Conservation (phyloP, 305 asterid genomes). For the Solanum hybrid region DNA sequence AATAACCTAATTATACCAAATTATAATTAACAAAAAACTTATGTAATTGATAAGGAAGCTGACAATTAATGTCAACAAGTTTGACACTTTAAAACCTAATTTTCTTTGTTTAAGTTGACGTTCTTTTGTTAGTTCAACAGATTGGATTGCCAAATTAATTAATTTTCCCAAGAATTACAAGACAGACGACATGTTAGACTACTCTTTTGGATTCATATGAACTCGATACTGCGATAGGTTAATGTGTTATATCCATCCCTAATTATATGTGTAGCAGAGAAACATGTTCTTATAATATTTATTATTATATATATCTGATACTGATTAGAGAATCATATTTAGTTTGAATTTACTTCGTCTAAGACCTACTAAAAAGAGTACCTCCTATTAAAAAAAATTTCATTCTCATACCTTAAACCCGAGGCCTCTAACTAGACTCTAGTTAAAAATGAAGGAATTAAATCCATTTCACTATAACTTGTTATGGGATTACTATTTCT, state of each 20-base stretch:
- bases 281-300: too few relatives aligned
- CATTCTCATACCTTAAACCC: not conserved
- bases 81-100: not conserved
- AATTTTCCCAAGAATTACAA: not conserved
- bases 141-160: not conserved
- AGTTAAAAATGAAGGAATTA: not conserved
- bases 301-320: not conserved
- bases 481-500: not conserved
- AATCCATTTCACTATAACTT: not conserved
- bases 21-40: not conserved
- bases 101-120: not conserved
- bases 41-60: not conserved
- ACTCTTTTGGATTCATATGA: not conserved
- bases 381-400: too few relatives aligned
- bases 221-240: not conserved
- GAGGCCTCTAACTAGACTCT: not conserved
- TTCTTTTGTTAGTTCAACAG: not conserved
- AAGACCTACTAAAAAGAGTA: not conserved
- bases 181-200: not conserved
- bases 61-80: not conserved
- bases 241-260: not conserved
- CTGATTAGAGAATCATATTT: rapidly evolving
- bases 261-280: not conserved
- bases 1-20: not conserved
- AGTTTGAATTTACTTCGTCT: not conserved